Base-by-base conservation (phyloP, 331 rosid species). In the Acacia concinna region DNA sequence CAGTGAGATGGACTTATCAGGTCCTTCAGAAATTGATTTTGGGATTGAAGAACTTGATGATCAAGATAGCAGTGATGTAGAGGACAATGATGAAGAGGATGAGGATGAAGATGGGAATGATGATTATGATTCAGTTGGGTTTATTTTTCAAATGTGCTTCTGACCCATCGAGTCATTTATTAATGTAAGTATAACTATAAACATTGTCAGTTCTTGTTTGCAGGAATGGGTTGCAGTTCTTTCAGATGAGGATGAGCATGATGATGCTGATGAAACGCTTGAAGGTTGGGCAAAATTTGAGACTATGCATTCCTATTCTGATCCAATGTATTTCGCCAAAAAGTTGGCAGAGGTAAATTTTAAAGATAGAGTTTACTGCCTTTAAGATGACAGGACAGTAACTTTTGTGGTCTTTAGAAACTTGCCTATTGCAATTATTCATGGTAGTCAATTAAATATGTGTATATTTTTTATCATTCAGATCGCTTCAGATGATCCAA, bases 271-370 rank as follows among this genome's bases (percentile, higher is more conserved):
- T 68, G 91, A 87, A 88, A 43, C 88, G 71, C 85, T 88, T 28
- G 93, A 87, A 81, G 97, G 93, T 85, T 93, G 99, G 99, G 98
- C 97, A 60, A 91, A 93, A 83, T 82, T 90, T 84, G 97, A 91
- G 77, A 91, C 93, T 0, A 90, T 91, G 99, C 88, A 90, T 78
- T 88, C 88, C 70, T 90, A 87, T 69, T 91, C 98, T 79, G 97
- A 94, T 82, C 98, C 98, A 21, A 81, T 94, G 97, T 80, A 83
- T 83, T 94, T 94, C 85, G 98, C 98, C 85, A 84, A 90, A 76
- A 94, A 87, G 84, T 79, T 94, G 74, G 82, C 97, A 0, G 97
- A 92, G 98, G 98, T 94, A 88, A 68, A 69, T 73, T 23, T 72
- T 78, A 70, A 79, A 43, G 75, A 63, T 31, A 72, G 63, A 68